These are phyloP conservation scores for Alternaria sp. DNA, from an alignment of 2,329 filamentous ascomycete species.

Conservation along the genomic window DNA sequence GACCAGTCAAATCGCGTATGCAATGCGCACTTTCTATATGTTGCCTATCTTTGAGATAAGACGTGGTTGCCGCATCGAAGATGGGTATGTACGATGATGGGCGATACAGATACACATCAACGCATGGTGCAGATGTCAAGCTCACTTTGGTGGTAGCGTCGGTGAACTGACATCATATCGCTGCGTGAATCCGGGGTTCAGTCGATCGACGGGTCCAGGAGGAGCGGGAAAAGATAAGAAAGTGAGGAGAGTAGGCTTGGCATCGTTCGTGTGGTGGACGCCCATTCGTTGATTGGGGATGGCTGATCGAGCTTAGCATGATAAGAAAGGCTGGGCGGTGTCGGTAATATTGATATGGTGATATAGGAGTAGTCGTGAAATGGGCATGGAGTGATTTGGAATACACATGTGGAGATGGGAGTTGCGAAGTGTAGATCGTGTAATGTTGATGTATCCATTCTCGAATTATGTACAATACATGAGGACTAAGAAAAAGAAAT, in stretches of 20 bases:
- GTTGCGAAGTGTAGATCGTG: no score
- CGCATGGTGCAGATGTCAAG: background rate
- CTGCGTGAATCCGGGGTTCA: conserved; percentile 1
- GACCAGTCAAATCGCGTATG: background rate
- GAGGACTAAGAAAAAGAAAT: background rate
- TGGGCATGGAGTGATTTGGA: background rate
- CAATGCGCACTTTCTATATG: no score
- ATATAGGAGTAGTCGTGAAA: background rate
- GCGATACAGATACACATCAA: background rate
- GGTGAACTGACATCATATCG: background rate
- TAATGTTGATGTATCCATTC: conserved; percentile 8
- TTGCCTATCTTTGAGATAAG: background rate
- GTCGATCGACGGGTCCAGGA: no score
- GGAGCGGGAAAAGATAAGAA: conserved; percentile 21
- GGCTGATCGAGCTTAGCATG: conserved; percentile 16
- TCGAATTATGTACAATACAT: conserved; percentile 22
- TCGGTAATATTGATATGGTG: background rate
- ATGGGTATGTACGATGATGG: no score
- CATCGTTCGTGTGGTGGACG: no score
- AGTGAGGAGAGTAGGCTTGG: conserved; percentile 17
- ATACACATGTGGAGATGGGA: background rate
- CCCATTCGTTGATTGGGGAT: background rate
- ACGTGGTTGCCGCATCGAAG: rapidly evolving
- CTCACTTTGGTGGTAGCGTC: background rate
- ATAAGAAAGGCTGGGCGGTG: conserved; percentile 19